Conservation (phyloP, 768 basidiomycete genomes). For the Amanita brunnescens region DNA sequence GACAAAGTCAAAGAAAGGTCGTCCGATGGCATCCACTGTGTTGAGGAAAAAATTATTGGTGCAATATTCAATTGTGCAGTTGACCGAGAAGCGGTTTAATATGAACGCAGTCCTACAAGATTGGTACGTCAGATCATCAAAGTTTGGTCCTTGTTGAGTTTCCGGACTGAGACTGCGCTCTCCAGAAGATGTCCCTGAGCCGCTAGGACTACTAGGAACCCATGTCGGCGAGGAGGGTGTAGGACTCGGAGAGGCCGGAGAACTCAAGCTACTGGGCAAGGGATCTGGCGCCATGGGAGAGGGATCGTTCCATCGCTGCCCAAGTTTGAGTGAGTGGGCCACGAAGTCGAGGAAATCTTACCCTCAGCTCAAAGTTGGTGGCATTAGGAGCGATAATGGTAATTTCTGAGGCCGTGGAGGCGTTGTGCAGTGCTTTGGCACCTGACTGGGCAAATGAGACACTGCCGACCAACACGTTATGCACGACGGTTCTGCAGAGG, state of each 20-base stretch:
- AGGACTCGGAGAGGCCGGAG: conserved; percentile 24
- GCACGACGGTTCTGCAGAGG: conserved; percentile 50
- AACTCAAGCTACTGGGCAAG: conserved; percentile 21
- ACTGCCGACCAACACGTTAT: conserved; percentile 68
- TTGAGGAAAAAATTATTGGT: conserved; percentile 64
- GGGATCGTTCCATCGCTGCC: conserved; percentile 62
- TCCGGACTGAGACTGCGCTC: conserved; percentile 14
- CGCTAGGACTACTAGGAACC: conserved; percentile 12
- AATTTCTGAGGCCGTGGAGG: conserved; percentile 78
- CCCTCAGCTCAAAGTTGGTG: conserved; percentile 44
- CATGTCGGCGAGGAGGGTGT: conserved; percentile 21
- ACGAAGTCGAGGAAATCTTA: conserved; percentile 18
- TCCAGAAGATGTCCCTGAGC: conserved; percentile 11
- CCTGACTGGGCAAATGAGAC: conserved; percentile 72
- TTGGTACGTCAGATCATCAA: conserved; percentile 57
- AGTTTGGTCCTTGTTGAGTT: conserved; percentile 31
- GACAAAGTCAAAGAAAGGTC: conserved; percentile 74
- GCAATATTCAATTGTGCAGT: conserved; percentile 61
- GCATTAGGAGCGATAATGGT: conserved; percentile 59
- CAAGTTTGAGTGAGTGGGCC: background rate
- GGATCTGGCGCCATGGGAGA: conserved; percentile 52
- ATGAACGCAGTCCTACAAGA: conserved; percentile 75
- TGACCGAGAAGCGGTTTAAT: conserved; percentile 64
- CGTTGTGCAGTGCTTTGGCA: conserved; percentile 69
- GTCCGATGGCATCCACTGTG: conserved; percentile 48